Base-by-base conservation (phyloP, 768 basidiomycete species). In the Psilocybe subaeruginosa region DNA sequence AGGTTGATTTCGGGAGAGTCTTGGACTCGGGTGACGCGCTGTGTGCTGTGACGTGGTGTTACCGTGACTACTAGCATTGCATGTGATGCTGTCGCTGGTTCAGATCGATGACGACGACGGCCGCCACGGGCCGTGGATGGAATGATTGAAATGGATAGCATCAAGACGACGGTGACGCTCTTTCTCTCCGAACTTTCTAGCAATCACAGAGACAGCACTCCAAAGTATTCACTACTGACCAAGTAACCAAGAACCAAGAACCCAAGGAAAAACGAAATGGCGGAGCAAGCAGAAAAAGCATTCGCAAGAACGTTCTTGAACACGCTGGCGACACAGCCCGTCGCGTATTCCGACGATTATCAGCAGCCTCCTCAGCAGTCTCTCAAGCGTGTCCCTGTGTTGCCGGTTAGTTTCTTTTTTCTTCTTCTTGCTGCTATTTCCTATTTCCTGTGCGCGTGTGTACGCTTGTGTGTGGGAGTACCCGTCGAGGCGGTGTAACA, bases 291-390 rank as follows among this genome's bases (percentile, higher is more conserved):
- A 62, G 89, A 91, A 71, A 79, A 80, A 59, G 82, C 87, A 8
- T 92, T 93, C 70, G 84, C 88, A 46, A 87, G 82, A 67, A 83
- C 82, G 2, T 87, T 89, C 63, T 71, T 86, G 58, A 87, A 85
- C 63, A 86, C 85, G 11, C 70, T 95, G 65, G 80, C 85, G 0
- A 76, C 80, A 2, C 89, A 92, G 72, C 88, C 89, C 27, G 80
- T 93, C 59, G 79, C 77, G 3, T 93, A 87, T 69, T 73, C 78
- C 41, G 85, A 93, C 74, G 88, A 92, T 74, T 93, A 91, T 73
- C 89, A 90, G 72, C 88, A 91, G 54, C 86, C 88, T 0, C 83
- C 85, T 0, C 76, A 85, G 56, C 79, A 87, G 62, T 84, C 83
- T 11, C 80, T 93, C 58, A 91, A 81, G 74, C 87, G 79, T 65